Conservation (phyloP, 306 rosid genomes). For the Quercus robur region DNA sequence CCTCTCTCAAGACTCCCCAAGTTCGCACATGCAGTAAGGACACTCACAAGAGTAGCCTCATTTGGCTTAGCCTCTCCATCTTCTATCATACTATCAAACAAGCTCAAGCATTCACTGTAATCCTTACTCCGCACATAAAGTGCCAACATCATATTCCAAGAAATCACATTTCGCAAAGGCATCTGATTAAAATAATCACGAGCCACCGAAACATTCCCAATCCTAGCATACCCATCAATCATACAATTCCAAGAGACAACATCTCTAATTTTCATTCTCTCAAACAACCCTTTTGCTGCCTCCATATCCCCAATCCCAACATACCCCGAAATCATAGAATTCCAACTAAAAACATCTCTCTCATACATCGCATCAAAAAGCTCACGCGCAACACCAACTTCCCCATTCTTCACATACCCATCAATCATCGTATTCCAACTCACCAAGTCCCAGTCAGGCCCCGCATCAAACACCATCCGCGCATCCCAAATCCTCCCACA, state of each 20-base stretch:
- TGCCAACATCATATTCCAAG: slow-evolving; percentile 63
- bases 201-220: slow-evolving; percentile 36
- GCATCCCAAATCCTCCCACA: slow-evolving; percentile 43
- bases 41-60: slow-evolving; percentile 65
- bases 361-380: slow-evolving; percentile 48
- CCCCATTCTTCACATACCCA: slow-evolving; percentile 49
- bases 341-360: slow-evolving; percentile 56
- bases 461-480: slow-evolving; percentile 37
- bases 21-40: slow-evolving; percentile 55
- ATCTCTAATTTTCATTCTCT: slow-evolving; percentile 39
- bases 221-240: slow-evolving; percentile 60
- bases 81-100: slow-evolving; percentile 51
- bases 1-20: slow-evolving; percentile 55
- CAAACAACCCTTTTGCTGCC: slow-evolving; percentile 45
- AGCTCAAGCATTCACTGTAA: slow-evolving; percentile 42
- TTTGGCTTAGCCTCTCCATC: slow-evolving; percentile 45
- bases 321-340: slow-evolving; percentile 47
- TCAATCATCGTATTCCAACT: slow-evolving; percentile 64
- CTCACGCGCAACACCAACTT: slow-evolving; percentile 25
- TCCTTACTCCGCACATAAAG: slow-evolving; percentile 36
- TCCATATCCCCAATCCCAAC: slow-evolving; percentile 41
- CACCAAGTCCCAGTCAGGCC: slow-evolving; percentile 49
- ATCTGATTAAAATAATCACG: slow-evolving; percentile 35
- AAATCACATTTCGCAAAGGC: slow-evolving; percentile 40
- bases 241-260: slow-evolving; percentile 61